Evolutionary conservation across 1,284 basidiomycete species (phyloP).

Genomic region (Ceratobasidium sp.): DNA sequence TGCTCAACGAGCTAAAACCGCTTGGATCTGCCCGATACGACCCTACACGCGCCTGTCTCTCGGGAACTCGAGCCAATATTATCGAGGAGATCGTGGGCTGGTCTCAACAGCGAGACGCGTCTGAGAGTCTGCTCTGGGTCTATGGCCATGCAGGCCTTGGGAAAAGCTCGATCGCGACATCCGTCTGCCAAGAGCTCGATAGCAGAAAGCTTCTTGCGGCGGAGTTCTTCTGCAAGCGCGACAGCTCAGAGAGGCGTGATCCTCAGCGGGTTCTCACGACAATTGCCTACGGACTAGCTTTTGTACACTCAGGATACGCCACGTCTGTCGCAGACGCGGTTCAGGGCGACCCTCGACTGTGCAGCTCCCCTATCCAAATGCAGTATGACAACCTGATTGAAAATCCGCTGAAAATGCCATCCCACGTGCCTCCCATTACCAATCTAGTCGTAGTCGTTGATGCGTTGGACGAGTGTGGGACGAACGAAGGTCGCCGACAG

Average conservation of each 20-base stretch:
- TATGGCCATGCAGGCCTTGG: constrained; percentile 49
- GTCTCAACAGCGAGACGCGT: constrained; percentile 2
- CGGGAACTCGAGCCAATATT: constrained; percentile 45
- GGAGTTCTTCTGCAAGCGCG: constrained; percentile 52
- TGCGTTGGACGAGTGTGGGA: constrained; percentile 38
- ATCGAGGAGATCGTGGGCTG: constrained; percentile 44
- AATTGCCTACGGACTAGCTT: constrained; percentile 33
- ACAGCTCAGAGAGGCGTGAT: constrained; percentile 17
- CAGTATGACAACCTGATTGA: constrained; percentile 9
- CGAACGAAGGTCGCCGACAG: not conserved
- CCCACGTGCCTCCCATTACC: not conserved
- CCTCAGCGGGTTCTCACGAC: constrained; percentile 22
- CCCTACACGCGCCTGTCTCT: constrained; percentile 15
- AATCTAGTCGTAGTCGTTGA: constrained; percentile 33
- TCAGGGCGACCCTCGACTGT: not conserved
- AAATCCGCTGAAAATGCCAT: not conserved
- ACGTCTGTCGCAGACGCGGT: not conserved
- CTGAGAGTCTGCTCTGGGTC: constrained; percentile 46
- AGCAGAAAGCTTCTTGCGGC: constrained; percentile 48
- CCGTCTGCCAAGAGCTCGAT: constrained; percentile 45
- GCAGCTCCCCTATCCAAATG: not conserved
- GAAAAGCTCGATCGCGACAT: constrained; percentile 49
- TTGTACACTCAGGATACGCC: not conserved
- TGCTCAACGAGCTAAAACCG: too few species aligned
- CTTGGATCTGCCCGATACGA: too few species aligned